A percentile compares a stretch with the other conserved stretches of the same genome.
These are phyloP conservation scores for Ogataea polymorpha DNA, from an alignment of 805 yeast genomes.

Conservation along the genomic window DNA sequence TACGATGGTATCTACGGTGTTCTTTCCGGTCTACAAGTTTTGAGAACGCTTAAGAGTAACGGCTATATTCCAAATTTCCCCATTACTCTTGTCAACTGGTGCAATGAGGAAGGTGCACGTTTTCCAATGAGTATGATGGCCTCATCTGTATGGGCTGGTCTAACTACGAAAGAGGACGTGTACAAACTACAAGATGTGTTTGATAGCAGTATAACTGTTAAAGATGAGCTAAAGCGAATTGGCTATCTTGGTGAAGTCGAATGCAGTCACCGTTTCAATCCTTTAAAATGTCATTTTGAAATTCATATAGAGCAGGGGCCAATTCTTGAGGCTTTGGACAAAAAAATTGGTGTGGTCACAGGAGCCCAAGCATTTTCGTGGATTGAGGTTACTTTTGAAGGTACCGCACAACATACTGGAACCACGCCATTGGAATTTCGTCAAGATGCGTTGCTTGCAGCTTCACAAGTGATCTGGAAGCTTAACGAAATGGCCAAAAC, in stretches of 20 bases:
- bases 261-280: conserved; percentile 48
- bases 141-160: conserved; percentile 65
- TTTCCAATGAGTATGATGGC: conserved; percentile 69
- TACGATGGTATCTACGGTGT: conserved; percentile 75
- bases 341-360: conserved; percentile 60
- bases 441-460: conserved; percentile 58
- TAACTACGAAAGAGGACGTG: conserved; percentile 43
- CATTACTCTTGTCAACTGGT: conserved; percentile 65
- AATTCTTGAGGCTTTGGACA: conserved; percentile 51
- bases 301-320: conserved; percentile 80
- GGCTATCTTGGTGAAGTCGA: conserved; percentile 56
- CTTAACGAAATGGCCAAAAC: conserved; percentile 54
- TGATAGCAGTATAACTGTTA: conserved; percentile 47
- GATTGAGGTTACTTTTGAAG: conserved; percentile 54
- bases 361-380: conserved; percentile 69
- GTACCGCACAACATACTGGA: conserved; percentile 71
- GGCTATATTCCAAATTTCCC: conserved; percentile 61
- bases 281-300: conserved; percentile 68
- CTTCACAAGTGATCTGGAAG: conserved; percentile 52
- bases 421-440: conserved; percentile 64
- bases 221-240: conserved; percentile 54
- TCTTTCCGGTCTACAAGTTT: conserved; percentile 60
- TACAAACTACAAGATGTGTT: conserved; percentile 52
- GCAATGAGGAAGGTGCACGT: conserved; percentile 77
- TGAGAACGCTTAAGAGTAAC: conserved; percentile 62